phyloP scores from a whole-genome alignment of 176 grass and related monocot genomes.

The Rhipidocladum racemiflorum region DNA sequence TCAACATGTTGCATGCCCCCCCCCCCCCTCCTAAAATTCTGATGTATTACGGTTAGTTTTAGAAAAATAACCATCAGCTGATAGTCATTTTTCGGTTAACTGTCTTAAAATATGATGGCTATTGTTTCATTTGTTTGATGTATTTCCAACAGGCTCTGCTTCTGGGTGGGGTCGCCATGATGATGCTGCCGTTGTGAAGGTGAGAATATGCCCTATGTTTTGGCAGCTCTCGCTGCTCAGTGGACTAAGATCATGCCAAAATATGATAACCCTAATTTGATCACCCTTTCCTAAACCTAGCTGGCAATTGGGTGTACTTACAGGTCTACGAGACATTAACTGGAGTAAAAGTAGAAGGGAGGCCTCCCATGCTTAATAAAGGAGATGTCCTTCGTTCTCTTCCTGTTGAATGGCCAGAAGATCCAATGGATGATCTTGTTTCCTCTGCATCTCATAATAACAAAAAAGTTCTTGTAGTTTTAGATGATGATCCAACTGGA shows the following conservation, averaged over 20 bases:
- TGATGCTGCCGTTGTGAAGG: constrained; percentile 92
- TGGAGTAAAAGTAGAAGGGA: constrained; percentile 94
- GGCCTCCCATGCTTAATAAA: constrained; percentile 59
- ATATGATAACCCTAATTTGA: background rate
- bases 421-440: constrained; percentile 64
- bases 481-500: constrained; percentile 97
- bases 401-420: constrained; percentile 74
- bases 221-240: background rate
- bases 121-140: constrained; percentile 21
- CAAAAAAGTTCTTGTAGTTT: constrained; percentile 82
- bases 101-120: constrained; percentile 1
- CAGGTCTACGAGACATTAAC: constrained; percentile 94
- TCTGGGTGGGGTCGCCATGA: constrained; percentile 85
- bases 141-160: constrained; percentile 70
- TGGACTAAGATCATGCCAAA: background rate
- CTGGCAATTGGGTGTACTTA: background rate
- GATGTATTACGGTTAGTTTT: background rate
- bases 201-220: constrained; percentile 26
- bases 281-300: background rate
- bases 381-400: constrained; percentile 64
- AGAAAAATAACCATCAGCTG: background rate
- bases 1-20: background rate
- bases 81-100: background rate
- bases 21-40: background rate
- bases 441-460: constrained; percentile 44